A percentile compares a stretch with the other conserved stretches of the same genome.
These are phyloP conservation scores for Coffea eugenioides DNA, from an alignment of 257 asterid genomes.

Conservation along the genomic window DNA sequence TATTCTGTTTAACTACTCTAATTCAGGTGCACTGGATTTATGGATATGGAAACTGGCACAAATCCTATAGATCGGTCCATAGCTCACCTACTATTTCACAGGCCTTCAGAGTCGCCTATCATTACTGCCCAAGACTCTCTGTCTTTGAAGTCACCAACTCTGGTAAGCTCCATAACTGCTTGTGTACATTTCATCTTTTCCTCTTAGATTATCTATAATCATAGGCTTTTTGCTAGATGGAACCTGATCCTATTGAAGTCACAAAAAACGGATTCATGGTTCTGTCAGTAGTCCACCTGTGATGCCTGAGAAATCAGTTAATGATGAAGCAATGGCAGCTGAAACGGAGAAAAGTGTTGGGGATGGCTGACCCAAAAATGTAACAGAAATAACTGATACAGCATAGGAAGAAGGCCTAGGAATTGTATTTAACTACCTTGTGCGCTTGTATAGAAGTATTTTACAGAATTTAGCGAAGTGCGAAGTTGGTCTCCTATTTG, in stretches of 20 bases:
- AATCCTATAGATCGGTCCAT: constrained; percentile 87
- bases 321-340: constrained; percentile 21
- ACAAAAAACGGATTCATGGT: constrained; percentile 45
- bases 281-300: constrained; percentile 28
- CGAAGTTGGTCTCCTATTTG: neutral
- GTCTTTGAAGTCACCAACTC: constrained; percentile 33
- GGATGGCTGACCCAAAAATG: constrained; percentile 8
- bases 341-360: constrained; percentile 18
- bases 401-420: neutral
- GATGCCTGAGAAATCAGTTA: constrained; percentile 30
- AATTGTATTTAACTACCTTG: constrained; percentile 1
- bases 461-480: constrained; percentile 5
- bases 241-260: constrained; percentile 21
- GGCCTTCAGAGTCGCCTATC: constrained; percentile 51
- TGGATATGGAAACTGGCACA: constrained; percentile 75
- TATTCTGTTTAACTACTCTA: neutral
- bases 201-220: constrained; percentile 11
- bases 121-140: constrained; percentile 29
- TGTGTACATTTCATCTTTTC: constrained; percentile 1
- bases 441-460: constrained; percentile 7
- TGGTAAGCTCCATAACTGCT: constrained; percentile 33
- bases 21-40: constrained; percentile 45
- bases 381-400: neutral
- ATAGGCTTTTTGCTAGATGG: constrained; percentile 17
- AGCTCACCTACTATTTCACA: constrained; percentile 77